Conservation (phyloP, 1,284 basidiomycete species). For the Heterobasidion occidentale region DNA sequence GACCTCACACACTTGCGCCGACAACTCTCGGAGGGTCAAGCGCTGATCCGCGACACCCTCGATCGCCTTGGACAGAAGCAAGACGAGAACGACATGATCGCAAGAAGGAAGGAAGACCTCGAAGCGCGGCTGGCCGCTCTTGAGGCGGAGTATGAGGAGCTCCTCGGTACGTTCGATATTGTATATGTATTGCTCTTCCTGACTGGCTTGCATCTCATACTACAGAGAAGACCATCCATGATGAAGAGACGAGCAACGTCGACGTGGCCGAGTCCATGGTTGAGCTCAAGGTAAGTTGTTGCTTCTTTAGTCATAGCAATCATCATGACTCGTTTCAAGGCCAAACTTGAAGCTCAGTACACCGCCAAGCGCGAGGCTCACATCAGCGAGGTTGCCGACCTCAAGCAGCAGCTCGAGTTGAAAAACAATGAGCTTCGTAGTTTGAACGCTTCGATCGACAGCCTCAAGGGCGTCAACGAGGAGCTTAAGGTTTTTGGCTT, state of each 20-base stretch:
- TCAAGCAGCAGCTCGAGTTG: conserved; percentile 88
- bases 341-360: conserved; percentile 92
- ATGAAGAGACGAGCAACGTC: conserved; percentile 75
- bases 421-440: conserved; percentile 81
- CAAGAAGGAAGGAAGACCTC: conserved; percentile 80
- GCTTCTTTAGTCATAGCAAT: conserved; percentile 8
- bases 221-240: conserved; percentile 78
- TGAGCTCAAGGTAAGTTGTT: conserved; percentile 75
- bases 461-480: conserved; percentile 93
- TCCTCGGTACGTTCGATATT: conserved; percentile 56
- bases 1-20: conserved; percentile 78
- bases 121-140: conserved; percentile 77
- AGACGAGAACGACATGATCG: conserved; percentile 87
- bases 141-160: conserved; percentile 93
- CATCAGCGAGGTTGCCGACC: conserved; percentile 78
- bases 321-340: conserved; percentile 32
- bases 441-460: conserved; percentile 84
- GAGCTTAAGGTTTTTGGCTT: conserved; percentile 78
- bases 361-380: conserved; percentile 88
- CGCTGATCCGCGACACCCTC: conserved; percentile 79
- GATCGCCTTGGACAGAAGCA: conserved; percentile 85
- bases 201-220: conserved; percentile 7
- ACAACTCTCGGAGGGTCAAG: conserved; percentile 86
- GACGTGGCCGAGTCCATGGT: conserved; percentile 78
- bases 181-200: conserved; percentile 7